Percentiles rank a stretch among this genome's conserved stretches.
phyloP scores from a whole-genome alignment of 352 stramenopile species.

The Saprolegnia parasitica region DNA sequence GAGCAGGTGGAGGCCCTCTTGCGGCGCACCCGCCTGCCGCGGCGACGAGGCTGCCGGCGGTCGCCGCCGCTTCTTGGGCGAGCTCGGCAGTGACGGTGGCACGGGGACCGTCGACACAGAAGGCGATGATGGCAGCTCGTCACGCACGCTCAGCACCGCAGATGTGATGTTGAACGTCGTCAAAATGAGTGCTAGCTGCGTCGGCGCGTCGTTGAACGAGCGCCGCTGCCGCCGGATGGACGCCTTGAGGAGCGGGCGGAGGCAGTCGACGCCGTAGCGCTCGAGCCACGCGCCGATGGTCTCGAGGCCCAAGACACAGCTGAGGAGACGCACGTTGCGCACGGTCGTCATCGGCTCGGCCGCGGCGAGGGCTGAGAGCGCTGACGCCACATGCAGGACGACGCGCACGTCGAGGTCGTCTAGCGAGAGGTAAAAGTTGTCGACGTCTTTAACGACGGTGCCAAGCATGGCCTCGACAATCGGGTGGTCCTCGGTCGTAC shows the following conservation, averaged over 20 bases:
- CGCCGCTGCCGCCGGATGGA: not conserved
- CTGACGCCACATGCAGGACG: not conserved
- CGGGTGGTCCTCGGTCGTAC: not conserved
- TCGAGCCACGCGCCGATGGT: conserved; percentile 8
- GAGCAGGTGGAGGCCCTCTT: conserved; percentile 20
- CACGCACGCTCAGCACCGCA: not conserved
- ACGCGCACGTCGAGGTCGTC: not conserved
- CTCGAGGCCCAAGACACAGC: conserved; percentile 12
- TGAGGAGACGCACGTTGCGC: conserved; percentile 1
- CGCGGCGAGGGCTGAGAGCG: not conserved
- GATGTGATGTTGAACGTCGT: conserved; percentile 4
- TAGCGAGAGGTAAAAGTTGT: conserved; percentile 20
- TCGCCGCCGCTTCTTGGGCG: conserved; percentile 1
- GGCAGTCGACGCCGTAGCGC: not conserved
- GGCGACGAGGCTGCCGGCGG: not conserved
- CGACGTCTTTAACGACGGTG: not conserved
- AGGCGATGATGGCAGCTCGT: not conserved
- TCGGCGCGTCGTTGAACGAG: not conserved
- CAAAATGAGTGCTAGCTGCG: not conserved
- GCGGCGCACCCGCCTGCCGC: not conserved
- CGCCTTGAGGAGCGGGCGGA: not conserved
- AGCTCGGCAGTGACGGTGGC: not conserved
- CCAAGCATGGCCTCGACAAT: conserved; percentile 18
- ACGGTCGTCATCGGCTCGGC: not conserved
- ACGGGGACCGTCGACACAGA: not conserved